Evolutionary conservation across 2,329 filamentous ascomycete species (phyloP), one percentile per base, ranked within the genome.

Genomic region (Nothophoma quercina): DNA sequence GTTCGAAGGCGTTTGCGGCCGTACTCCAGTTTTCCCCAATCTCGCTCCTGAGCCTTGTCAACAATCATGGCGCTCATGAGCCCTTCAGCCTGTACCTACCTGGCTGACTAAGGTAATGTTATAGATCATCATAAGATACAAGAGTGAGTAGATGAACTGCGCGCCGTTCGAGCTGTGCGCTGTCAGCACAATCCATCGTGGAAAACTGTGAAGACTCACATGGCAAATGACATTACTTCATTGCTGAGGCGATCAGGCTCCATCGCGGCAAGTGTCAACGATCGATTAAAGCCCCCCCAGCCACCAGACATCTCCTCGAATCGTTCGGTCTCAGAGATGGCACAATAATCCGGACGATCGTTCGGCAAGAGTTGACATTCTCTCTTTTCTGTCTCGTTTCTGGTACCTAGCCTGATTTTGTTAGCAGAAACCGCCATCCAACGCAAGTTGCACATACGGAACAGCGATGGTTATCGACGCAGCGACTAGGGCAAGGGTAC

Each of bases 111-210:
- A 56, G 1, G 65, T 69, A 39, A 70, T 57, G 44, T 71, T 69
- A 41, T 71, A 71, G 16, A 71, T 64, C 29, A 72, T 39, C 51
- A 71, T 64, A 4, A 70, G 54, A 45, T 71, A 71, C 2, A 71
- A 56, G 4, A 71, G 54, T 2, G 64, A 68, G 47, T 69, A 71
- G 15, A 71, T 61, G 32, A 69, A 65, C 38, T 71, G 65, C 5
- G 66, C 68, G 18, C 65, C 65, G 47, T 70, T 70, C 28, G 63
- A 65, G 28, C 63, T 65, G 16, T 9, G 16, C 4, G 22, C 9
- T 18, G 23, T 59, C 12, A 59, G 46, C 42, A 10, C 36, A 7
- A 29, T 10, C n/a, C 33, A 35, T 13, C n/a, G n/a, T 22, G 5
- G 12, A 22, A 21, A 7, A 1, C 4, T 22, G 12, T 13, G 16